These are phyloP conservation scores for Nematocida ausubeli DNA, from an alignment of 371 early-diverging fungal genomes.

Conservation along the genomic window DNA sequence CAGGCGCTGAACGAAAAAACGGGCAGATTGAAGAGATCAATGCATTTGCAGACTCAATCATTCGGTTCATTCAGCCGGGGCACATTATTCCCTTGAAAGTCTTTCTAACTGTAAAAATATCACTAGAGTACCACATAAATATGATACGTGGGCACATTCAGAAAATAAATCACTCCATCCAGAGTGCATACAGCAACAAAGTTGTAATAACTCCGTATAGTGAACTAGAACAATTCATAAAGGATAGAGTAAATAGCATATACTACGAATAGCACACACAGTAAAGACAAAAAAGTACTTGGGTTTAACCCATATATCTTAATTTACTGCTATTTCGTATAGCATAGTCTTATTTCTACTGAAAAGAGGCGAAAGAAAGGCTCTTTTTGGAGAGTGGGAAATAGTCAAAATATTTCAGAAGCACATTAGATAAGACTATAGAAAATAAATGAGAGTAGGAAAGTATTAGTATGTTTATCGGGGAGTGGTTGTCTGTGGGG, in stretches of 20 bases:
- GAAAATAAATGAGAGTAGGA: no score
- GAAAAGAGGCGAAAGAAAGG: no score
- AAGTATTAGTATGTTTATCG: no score
- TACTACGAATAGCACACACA: conserved; percentile 37
- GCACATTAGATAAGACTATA: no score
- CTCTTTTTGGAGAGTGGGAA: no score
- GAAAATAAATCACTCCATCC: background rate
- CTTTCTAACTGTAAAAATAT: background rate
- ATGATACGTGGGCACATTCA: background rate
- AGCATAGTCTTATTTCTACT: no score
- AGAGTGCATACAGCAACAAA: background rate
- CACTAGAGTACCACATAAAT: background rate
- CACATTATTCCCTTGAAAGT: background rate
- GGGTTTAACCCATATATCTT: no score
- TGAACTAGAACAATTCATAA: conserved; percentile 1
- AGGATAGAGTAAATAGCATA: background rate
- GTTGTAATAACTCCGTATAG: background rate
- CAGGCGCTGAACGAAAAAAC: background rate
- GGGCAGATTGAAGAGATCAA: background rate
- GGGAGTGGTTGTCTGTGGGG: no score
- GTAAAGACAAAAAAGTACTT: no score
- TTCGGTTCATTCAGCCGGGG: background rate
- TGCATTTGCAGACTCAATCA: background rate
- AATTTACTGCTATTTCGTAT: no score
- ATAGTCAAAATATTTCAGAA: no score